Evolutionary conservation across 805 yeast genomes (phyloP).

Genomic region (Cyberlindnera sargentensis): DNA sequence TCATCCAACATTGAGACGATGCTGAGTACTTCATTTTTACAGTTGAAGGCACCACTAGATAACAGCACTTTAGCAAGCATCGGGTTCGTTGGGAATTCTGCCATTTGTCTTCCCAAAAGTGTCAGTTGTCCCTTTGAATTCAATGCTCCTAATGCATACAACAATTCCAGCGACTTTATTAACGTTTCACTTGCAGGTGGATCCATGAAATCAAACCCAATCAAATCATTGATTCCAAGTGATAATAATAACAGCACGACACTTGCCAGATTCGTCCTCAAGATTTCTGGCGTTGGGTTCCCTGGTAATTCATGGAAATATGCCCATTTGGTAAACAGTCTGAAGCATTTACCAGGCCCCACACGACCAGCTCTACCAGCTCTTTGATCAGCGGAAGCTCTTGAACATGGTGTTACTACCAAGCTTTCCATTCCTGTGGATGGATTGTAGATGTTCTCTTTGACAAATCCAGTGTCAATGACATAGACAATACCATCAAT

Average conservation of each 20-base stretch:
- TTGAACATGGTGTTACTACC: constrained; percentile 81
- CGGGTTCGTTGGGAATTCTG: constrained; percentile 89
- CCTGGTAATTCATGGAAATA: constrained; percentile 69
- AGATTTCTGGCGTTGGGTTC: constrained; percentile 87
- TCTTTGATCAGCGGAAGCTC: constrained; percentile 93
- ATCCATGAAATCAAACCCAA: constrained; percentile 86
- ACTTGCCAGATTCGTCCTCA: constrained; percentile 71
- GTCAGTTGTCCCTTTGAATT: constrained; percentile 77
- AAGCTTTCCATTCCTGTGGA: constrained; percentile 83
- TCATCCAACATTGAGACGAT: constrained; percentile 82
- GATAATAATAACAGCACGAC: constrained; percentile 74
- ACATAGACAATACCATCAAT: constrained; percentile 95
- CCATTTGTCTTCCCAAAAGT: constrained; percentile 73
- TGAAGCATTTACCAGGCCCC: constrained; percentile 91
- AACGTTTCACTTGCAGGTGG: constrained; percentile 73
- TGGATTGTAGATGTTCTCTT: constrained; percentile 86
- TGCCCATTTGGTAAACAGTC: constrained; percentile 81
- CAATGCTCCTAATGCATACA: constrained; percentile 85
- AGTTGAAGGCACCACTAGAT: constrained; percentile 50
- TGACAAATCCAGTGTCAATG: constrained; percentile 91
- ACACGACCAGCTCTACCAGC: constrained; percentile 99
- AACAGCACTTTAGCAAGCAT: constrained; percentile 74
- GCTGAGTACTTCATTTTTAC: constrained; percentile 62
- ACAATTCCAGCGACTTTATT: constrained; percentile 66
- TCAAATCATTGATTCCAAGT: constrained; percentile 75